Conservation (phyloP, 192 early-diverging fungal genomes). For the Coemansia sp. region DNA sequence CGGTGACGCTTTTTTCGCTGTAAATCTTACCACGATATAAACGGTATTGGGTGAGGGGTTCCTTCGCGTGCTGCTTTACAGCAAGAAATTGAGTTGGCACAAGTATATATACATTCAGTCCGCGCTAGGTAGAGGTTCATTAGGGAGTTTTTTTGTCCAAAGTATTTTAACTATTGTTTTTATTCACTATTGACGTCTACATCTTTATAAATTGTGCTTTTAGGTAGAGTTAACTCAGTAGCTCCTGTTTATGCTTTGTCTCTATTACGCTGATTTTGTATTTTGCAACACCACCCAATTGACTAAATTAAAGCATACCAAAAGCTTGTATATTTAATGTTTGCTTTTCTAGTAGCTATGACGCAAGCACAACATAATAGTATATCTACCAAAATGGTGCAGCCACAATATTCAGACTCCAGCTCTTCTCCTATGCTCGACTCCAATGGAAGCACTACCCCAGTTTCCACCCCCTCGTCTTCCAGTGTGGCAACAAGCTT, state of each 20-base stretch:
- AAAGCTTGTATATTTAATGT: no score
- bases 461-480: not conserved
- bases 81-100: not conserved
- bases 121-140: not conserved
- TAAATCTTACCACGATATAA: no score
- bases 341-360: not conserved
- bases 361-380: not conserved
- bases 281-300: no score
- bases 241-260: no score
- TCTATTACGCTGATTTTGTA: no score
- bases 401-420: not conserved
- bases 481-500: not conserved
- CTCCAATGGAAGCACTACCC: not conserved
- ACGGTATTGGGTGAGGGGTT: no score
- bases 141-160: no score
- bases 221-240: no score
- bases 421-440: not conserved
- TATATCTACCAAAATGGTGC: not conserved
- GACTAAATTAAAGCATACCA: no score
- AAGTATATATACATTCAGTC: constrained; percentile 1
- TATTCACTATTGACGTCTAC: not conserved
- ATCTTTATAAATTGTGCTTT: no score
- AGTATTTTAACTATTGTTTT: not conserved
- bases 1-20: not conserved
- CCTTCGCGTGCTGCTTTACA: no score